Evolutionary conservation across 2,329 filamentous ascomycete species (phyloP), one percentile per base, ranked within the genome.

Genomic region (Colletotrichum cuscutae): DNA sequence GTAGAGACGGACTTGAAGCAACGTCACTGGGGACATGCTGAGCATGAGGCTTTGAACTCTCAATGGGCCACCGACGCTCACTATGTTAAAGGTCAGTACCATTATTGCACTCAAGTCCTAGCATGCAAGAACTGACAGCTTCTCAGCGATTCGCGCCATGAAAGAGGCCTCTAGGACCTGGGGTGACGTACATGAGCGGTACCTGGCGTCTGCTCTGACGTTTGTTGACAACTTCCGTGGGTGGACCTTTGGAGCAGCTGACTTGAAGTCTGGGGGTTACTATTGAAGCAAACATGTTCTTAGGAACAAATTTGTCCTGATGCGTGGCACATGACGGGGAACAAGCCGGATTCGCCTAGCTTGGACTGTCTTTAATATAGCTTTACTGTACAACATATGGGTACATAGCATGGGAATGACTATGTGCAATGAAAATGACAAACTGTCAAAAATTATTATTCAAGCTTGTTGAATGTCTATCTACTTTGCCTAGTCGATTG

Each of bases 21-120:
- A 1, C 91, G 91, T 77, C 87, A 89, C 62, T 99, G 97, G 97
- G 88, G 90, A 6, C 94, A 93, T 81, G 92, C 96, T 5, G 88
- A 92, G 65, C 84, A 93, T 65, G 89, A 91, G 82, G 94, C 93
- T 2, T 79, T 98, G 22, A 90, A 89, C 65, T 92, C 92, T 11
- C 81, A 88, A 64, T 91, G 91, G 83, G 86, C 90, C 11, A 90
- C 88, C 1, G 95, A 98, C 83, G 89, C 94, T 22, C 94, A 97
- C 82, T 98, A 91, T 79, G 91, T 98, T 37, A 97, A 98, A 84
- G 91, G 93, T 91, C 83, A 80, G 85, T 76, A 32, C 24, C 12
- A 1, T 30, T 1, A 30, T 7, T 22, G 57, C 35, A 12, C 22
- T 22, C 30, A 5, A 2, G n/a, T 13, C 65, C 46, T 68, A 26